These are phyloP conservation scores for Linderniella brevidens DNA, from an alignment of 257 asterid species.

Conservation along the genomic window DNA sequence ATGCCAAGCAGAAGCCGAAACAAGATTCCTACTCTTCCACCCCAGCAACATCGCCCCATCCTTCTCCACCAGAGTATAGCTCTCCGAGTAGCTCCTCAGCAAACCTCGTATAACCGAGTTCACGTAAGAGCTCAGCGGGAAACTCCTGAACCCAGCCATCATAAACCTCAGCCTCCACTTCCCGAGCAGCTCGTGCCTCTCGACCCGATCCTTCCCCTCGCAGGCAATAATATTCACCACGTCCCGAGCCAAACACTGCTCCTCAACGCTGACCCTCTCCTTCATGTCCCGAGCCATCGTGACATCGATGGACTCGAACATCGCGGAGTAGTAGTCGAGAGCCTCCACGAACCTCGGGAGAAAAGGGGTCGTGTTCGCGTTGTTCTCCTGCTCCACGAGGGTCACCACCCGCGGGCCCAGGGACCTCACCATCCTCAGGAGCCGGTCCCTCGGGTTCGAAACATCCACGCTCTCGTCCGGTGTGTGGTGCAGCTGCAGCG, in stretches of 20 bases:
- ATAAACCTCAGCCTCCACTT: slow-evolving; percentile 69
- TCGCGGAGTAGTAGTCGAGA: slow-evolving; percentile 61
- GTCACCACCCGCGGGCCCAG: slow-evolving; percentile 67
- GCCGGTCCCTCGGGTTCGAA: slow-evolving; percentile 71
- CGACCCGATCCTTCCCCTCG: slow-evolving; percentile 81
- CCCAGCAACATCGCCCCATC: slow-evolving; percentile 81
- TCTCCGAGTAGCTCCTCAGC: slow-evolving; percentile 58
- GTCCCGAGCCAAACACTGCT: slow-evolving; percentile 80
- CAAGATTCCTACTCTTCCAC: slow-evolving; percentile 71
- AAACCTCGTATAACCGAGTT: slow-evolving; percentile 61
- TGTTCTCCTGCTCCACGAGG: slow-evolving; percentile 82
- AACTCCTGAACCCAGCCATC: slow-evolving; percentile 78
- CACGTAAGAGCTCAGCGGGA: slow-evolving; percentile 55
- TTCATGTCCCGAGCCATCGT: slow-evolving; percentile 54
- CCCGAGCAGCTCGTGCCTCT: slow-evolving; percentile 78
- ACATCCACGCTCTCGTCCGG: slow-evolving; percentile 88
- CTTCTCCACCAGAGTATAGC: slow-evolving; percentile 57
- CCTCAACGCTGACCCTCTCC: slow-evolving; percentile 83
- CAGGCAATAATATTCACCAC: slow-evolving; percentile 87
- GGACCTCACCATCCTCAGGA: slow-evolving; percentile 60
- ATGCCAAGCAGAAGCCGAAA: slow-evolving; percentile 90
- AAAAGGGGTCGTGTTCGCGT: slow-evolving; percentile 76
- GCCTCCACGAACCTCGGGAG: slow-evolving; percentile 54
- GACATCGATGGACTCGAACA: slow-evolving; percentile 77
- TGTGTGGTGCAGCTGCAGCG: slow-evolving; percentile 82